Evolutionary conservation across 1,139 yeast species (phyloP).

Genomic region (Arxiozyma slooffiae): DNA sequence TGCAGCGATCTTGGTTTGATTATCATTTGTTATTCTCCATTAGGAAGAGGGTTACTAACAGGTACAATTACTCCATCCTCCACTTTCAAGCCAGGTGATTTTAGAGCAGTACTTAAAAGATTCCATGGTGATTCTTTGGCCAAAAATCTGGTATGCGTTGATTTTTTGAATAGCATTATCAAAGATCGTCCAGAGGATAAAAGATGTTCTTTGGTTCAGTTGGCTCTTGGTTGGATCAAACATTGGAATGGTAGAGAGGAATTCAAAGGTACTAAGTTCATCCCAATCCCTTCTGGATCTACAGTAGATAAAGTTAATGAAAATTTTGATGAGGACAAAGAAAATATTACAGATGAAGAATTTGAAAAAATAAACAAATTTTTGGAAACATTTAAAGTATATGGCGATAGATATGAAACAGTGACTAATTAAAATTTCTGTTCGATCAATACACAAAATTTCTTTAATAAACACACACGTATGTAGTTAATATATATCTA

Average conservation of each 20-base stretch:
- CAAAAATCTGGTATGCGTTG: conserved; percentile 42
- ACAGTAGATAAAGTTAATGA: conserved; percentile 48
- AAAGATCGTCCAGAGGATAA: conserved; percentile 36
- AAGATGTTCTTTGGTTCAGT: conserved; percentile 48
- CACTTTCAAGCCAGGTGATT: conserved; percentile 42
- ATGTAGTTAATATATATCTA: background rate
- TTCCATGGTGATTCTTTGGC: conserved; percentile 48
- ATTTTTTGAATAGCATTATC: conserved; percentile 36
- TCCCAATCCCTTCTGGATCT: conserved; percentile 76
- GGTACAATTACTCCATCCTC: conserved; percentile 43
- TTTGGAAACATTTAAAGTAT: conserved; percentile 33
- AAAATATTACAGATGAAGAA: conserved; percentile 44
- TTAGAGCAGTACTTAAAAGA: conserved; percentile 45
- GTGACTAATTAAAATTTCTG: conserved; percentile 2
- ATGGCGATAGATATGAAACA: conserved; percentile 43
- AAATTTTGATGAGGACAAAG: conserved; percentile 38
- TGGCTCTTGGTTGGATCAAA: conserved; percentile 67
- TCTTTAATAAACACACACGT: background rate
- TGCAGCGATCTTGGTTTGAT: conserved; percentile 54
- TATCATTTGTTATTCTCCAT: conserved; percentile 69
- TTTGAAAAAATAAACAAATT: conserved; percentile 41
- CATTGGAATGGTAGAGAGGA: conserved; percentile 33
- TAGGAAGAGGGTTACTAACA: conserved; percentile 70
- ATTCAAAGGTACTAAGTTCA: conserved; percentile 40
- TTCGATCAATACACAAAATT: too few relatives aligned